Conservation (phyloP, 116 monocot genomes). For the Cymodocea nodosa region DNA sequence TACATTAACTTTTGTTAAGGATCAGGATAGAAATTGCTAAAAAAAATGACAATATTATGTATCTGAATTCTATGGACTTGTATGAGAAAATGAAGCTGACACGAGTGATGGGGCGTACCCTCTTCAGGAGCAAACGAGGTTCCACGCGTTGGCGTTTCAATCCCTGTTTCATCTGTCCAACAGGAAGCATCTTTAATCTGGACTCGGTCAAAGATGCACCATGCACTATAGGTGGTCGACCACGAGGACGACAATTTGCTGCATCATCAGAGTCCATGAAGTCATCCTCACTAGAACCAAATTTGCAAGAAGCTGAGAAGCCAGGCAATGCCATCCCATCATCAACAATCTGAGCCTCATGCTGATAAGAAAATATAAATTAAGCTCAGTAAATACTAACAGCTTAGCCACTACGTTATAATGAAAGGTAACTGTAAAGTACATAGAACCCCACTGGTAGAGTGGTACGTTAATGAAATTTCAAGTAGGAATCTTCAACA, state of each 20-base stretch:
- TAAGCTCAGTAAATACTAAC: background rate
- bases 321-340: conserved; percentile 57
- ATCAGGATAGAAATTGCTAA: no score
- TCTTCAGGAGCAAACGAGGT: conserved; percentile 44
- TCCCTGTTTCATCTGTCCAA: conserved; percentile 42
- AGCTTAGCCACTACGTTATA: no score
- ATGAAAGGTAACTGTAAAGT: no score
- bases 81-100: background rate
- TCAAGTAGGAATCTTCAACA: no score
- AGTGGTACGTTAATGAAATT: no score
- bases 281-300: conserved; percentile 88
- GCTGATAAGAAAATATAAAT: conserved; percentile 27
- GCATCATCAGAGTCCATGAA: conserved; percentile 80
- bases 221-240: conserved; percentile 21
- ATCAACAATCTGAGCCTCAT: conserved; percentile 86
- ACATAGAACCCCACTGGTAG: no score
- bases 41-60: no score
- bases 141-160: conserved; percentile 34
- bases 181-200: conserved; percentile 31
- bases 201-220: conserved; percentile 20
- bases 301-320: conserved; percentile 41
- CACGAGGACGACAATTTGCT: conserved; percentile 25
- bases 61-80: no score
- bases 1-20: no score
- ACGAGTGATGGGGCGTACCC: conserved; percentile 13